Conservation (phyloP, 2,329 filamentous ascomycete genomes). For the Elsinoe australis region DNA sequence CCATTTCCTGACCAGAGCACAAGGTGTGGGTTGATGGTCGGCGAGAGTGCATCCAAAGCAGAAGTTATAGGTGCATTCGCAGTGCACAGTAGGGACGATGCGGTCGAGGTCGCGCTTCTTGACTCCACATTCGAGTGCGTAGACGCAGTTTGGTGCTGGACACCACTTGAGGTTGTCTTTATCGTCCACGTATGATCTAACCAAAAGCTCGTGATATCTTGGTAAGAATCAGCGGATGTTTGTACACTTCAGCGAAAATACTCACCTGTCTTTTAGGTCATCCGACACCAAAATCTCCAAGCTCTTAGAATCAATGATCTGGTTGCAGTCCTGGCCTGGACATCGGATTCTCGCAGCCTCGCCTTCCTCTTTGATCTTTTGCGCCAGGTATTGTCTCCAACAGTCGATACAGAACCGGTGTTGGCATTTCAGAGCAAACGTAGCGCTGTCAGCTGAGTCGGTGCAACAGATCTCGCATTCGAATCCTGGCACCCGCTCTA, state of each 20-base stretch:
- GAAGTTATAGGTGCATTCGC: conserved; percentile 76
- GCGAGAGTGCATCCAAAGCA: conserved; percentile 88
- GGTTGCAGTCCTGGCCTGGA: conserved; percentile 75
- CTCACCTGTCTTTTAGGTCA: conserved; percentile 50
- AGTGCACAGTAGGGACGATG: conserved; percentile 84
- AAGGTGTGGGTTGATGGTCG: conserved; percentile 91
- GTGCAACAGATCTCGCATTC: conserved; percentile 95
- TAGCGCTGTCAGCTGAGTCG: conserved; percentile 66
- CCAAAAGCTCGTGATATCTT: conserved; percentile 79
- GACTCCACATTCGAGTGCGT: conserved; percentile 78
- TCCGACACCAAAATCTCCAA: conserved; percentile 64
- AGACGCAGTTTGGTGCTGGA: conserved; percentile 92
- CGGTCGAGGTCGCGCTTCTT: conserved; percentile 79
- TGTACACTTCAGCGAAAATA: neutral
- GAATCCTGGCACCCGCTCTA: conserved; percentile 68
- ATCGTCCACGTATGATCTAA: conserved; percentile 92
- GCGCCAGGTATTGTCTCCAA: conserved; percentile 80
- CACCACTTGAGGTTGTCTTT: conserved; percentile 96
- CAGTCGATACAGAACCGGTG: conserved; percentile 91
- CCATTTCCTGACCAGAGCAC: conserved; percentile 86
- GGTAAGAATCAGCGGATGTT: neutral
- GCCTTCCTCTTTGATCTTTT: conserved; percentile 92
- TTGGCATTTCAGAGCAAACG: conserved; percentile 90
- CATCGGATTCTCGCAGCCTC: conserved; percentile 94
- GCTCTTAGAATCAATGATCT: conserved; percentile 85